These are phyloP conservation scores for Noccaea caerulescens DNA, from an alignment of 345 rosid species.

Conservation along the genomic window DNA sequence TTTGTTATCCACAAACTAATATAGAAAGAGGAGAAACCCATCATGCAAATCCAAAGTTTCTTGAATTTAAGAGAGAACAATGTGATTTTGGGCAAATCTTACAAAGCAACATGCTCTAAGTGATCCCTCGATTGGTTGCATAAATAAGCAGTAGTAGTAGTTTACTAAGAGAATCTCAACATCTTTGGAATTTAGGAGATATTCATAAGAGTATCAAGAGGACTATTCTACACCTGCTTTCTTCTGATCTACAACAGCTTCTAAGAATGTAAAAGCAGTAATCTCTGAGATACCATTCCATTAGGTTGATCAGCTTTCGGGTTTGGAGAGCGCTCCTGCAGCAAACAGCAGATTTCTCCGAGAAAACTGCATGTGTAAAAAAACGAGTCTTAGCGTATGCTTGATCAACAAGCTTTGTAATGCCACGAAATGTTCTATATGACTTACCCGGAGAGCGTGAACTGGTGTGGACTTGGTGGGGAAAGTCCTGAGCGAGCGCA, in stretches of 20 bases:
- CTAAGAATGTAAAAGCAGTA: constrained; percentile 1
- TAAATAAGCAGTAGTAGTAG: not conserved
- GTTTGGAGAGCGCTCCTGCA: constrained; percentile 77
- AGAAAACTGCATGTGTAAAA: constrained; percentile 63
- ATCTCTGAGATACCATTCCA: constrained; percentile 2
- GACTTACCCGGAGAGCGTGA: constrained; percentile 61
- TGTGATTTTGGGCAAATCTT: not conserved
- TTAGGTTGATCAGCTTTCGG: constrained; percentile 33
- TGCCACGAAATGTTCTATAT: not conserved
- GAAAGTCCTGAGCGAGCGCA: constrained; percentile 78
- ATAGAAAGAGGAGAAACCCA: not conserved
- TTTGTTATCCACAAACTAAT: not conserved
- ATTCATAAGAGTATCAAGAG: constrained; percentile 13
- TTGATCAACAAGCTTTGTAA: constrained; percentile 18
- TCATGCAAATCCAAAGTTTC: not conserved
- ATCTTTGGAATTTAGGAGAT: constrained; percentile 21
- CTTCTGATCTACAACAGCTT: constrained; percentile 32
- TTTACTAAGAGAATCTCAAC: constrained; percentile 8
- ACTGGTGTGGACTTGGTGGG: constrained; percentile 90
- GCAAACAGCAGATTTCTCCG: constrained; percentile 86
- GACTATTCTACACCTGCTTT: constrained; percentile 29
- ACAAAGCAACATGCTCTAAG: constrained; percentile 16
- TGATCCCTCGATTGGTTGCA: constrained; percentile 10
- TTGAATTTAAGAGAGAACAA: not conserved
- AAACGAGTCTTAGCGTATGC: not conserved